Percentiles rank a stretch among this genome's conserved stretches.
These are phyloP conservation scores for Arctostaphylos glauca DNA, from an alignment of 148 eudicot species.

Conservation along the genomic window DNA sequence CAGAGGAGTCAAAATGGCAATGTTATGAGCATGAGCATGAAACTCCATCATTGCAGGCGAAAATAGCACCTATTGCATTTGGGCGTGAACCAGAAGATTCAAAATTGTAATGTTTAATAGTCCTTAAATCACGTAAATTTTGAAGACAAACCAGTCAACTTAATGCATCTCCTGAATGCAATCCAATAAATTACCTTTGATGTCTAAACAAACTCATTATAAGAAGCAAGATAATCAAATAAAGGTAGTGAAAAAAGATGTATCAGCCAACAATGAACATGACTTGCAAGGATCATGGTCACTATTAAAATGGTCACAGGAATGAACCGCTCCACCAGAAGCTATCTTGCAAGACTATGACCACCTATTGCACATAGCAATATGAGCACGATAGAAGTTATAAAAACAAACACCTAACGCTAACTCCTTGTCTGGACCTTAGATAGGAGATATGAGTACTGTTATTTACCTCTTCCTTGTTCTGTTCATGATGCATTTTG, in stretches of 20 bases:
- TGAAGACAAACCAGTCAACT: neutral
- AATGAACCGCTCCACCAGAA: neutral
- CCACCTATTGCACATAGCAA: neutral
- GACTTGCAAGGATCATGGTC: neutral
- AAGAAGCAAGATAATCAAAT: neutral
- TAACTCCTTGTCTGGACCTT: neutral
- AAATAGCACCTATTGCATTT: neutral
- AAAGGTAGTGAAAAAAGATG: neutral
- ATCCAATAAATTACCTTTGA: neutral
- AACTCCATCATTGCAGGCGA: neutral
- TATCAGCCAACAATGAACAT: too few relatives aligned
- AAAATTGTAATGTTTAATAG: neutral
- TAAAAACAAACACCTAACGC: neutral
- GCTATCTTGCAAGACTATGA: neutral
- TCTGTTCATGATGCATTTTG: constrained; percentile 48
- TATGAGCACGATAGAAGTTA: neutral
- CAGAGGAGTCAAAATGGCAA: neutral
- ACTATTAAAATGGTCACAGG: neutral
- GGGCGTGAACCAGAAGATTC: neutral
- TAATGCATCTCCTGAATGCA: neutral
- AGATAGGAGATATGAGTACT: neutral
- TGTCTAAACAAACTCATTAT: neutral
- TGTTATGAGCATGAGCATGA: neutral
- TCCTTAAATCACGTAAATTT: neutral
- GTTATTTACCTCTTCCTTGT: constrained; percentile 57